A percentile compares a stretch with the other conserved stretches of the same genome.
phyloP scores from a whole-genome alignment of 768 basidiomycete genomes.

The Russula earlei region DNA sequence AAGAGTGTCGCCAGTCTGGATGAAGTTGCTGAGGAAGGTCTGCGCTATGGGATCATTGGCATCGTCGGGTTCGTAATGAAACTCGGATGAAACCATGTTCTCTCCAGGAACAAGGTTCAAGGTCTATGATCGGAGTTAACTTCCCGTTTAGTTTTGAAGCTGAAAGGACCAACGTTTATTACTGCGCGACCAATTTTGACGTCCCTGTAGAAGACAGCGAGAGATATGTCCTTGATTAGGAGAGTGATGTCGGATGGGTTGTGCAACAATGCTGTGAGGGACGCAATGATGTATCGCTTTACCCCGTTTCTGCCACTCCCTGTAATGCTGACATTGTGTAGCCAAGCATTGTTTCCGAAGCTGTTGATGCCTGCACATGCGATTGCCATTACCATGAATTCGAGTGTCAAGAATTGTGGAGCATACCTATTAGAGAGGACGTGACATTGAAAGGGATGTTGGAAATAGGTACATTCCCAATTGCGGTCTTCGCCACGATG shows the following conservation, averaged over 20 bases:
- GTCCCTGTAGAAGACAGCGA: constrained; percentile 49
- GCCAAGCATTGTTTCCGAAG: constrained; percentile 42
- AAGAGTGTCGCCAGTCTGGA: constrained; percentile 41
- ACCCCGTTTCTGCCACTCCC: constrained; percentile 59
- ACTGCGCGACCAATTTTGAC: constrained; percentile 49
- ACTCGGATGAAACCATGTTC: constrained; percentile 46
- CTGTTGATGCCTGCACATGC: constrained; percentile 41
- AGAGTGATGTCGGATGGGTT: constrained; percentile 66
- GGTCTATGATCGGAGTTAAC: constrained; percentile 28
- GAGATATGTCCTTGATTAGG: constrained; percentile 43
- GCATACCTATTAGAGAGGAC: constrained; percentile 41
- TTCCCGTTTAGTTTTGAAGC: neutral
- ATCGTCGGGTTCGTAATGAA: constrained; percentile 57
- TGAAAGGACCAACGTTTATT: constrained; percentile 38
- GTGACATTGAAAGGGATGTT: constrained; percentile 54
- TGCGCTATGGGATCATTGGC: constrained; percentile 60
- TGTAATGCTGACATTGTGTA: constrained; percentile 49
- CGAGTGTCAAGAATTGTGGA: neutral
- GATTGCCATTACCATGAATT: neutral
- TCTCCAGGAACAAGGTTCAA: constrained; percentile 51
- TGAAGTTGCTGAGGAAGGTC: constrained; percentile 49
- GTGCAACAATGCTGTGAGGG: constrained; percentile 45
- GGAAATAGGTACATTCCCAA: constrained; percentile 58
- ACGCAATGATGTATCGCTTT: constrained; percentile 46
- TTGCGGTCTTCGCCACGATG: constrained; percentile 49